Evolutionary conservation across 2,329 filamentous ascomycete genomes (phyloP).

Genomic region (Colletotrichum spinosum): DNA sequence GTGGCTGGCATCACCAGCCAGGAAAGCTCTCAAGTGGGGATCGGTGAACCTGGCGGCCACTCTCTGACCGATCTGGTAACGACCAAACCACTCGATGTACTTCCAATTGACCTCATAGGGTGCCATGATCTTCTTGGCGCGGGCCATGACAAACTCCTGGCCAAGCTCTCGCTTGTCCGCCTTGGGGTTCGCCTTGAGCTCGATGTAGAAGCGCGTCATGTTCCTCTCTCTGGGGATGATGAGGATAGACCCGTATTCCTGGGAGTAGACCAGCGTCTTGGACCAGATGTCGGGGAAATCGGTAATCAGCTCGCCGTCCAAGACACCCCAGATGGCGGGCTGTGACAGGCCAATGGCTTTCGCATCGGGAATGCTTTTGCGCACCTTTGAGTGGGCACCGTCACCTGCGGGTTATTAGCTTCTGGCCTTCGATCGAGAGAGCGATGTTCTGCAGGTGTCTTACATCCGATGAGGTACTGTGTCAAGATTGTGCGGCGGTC

Average conservation of each 20-base stretch:
- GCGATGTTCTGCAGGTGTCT: slow-evolving; percentile 37
- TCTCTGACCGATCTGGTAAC: slow-evolving; percentile 78
- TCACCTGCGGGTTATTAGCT: slow-evolving; percentile 59
- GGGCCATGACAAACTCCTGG: slow-evolving; percentile 77
- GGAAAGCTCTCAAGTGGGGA: slow-evolving; percentile 70
- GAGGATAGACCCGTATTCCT: slow-evolving; percentile 76
- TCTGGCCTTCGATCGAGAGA: neutral
- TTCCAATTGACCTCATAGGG: slow-evolving; percentile 69
- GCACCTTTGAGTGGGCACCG: slow-evolving; percentile 77
- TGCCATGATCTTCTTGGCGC: slow-evolving; percentile 70
- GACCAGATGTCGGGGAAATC: slow-evolving; percentile 82
- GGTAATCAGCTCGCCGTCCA: slow-evolving; percentile 77
- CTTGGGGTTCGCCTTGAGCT: slow-evolving; percentile 61
- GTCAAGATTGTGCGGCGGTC: slow-evolving; percentile 64
- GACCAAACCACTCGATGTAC: slow-evolving; percentile 77
- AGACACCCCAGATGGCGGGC: slow-evolving; percentile 73
- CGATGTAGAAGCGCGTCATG: slow-evolving; percentile 74
- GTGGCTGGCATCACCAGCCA: slow-evolving; percentile 78
- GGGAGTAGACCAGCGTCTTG: slow-evolving; percentile 76
- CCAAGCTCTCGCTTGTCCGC: slow-evolving; percentile 57
- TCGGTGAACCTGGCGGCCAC: slow-evolving; percentile 78
- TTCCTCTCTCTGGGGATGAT: slow-evolving; percentile 80
- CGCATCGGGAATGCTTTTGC: slow-evolving; percentile 69
- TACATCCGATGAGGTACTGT: slow-evolving; percentile 76
- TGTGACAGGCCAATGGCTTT: slow-evolving; percentile 68